Evolutionary conservation across 2,329 filamentous ascomycete species (phyloP), one percentile per base, ranked within the genome.

Genomic region (Penicillium rolfsii): DNA sequence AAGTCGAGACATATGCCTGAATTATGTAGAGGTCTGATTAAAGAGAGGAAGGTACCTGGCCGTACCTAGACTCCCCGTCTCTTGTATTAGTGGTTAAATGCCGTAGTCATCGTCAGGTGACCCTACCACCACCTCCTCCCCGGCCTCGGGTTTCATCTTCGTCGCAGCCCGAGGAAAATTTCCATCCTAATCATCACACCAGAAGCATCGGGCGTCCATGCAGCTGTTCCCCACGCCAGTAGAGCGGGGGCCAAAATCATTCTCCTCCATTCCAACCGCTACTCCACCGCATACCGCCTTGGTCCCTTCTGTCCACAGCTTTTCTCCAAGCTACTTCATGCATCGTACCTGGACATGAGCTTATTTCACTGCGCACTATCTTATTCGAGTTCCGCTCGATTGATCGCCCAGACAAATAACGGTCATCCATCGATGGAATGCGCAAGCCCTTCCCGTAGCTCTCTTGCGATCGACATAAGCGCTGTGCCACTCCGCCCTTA

Each of bases 401-500:
- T 33, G 4, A 48, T 52, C 52, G 33, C 36, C 36, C 22, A 38
- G 30, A 40, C 40, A 46, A 26, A 41, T 40, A 19, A 30, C 45
- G 33, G 6, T 22, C 40, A 41, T 49, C 33, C n/a, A 22, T 49
- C 45, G 33, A 65, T 67, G 71, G 66, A 63, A 72, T 72, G 70
- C 68, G 64, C 67, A 67, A 69, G 69, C 62, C 61, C 59, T 60
- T 61, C 60, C 64, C 62, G 58, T 48, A 61, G 59, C 62, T 55
- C 30, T 40, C 36, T 46, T 63, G 64, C 69, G 68, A 71, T 67
- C 65, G 65, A 70, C 66, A 63, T 68, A 72, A 70, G 69, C 71
- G 70, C 71, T 67, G 58, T 58, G 57, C 58, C 60, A 49, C 59
- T 38, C 28, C 36, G 55, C 64, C 57, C 58, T 65, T 65, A 28